Evolutionary conservation across 352 stramenopile genomes (phyloP).

Genomic region (Aphanomyces astaci): DNA sequence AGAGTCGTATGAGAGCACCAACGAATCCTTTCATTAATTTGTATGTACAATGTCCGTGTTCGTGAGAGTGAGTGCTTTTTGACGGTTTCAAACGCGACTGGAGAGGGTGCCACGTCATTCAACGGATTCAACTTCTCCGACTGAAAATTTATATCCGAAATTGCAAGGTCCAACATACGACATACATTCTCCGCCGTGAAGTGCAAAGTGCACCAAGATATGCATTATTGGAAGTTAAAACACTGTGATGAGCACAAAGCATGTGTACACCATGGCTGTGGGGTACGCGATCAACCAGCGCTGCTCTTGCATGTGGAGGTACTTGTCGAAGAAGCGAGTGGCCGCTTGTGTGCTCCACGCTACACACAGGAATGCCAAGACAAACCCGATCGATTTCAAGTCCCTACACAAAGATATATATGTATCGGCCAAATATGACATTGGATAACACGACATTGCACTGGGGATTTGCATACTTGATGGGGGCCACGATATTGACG

Average conservation of each 20-base stretch:
- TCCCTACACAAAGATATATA: slow-evolving; percentile 24
- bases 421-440: neutral
- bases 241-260: slow-evolving; percentile 98
- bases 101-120: neutral
- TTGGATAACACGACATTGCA: neutral
- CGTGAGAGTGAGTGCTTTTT: neutral
- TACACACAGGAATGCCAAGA: slow-evolving; percentile 82
- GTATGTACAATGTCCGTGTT: too few species aligned
- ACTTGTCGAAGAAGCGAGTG: slow-evolving; percentile 94
- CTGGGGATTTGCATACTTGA: slow-evolving; percentile 54
- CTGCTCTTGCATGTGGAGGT: slow-evolving; percentile 91
- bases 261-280: slow-evolving; percentile 93
- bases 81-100: neutral
- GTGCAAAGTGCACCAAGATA: too few species aligned
- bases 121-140: neutral
- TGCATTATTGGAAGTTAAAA: slow-evolving; percentile 85
- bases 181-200: too few species aligned
- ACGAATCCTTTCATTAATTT: too few species aligned
- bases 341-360: slow-evolving; percentile 92
- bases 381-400: slow-evolving; percentile 63
- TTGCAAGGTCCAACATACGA: too few species aligned
- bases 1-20: neutral
- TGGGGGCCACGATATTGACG: slow-evolving; percentile 87
- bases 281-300: slow-evolving; percentile 98
- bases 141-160: neutral